These are phyloP conservation scores for Amorphotheca resinae DNA, from an alignment of 495 filamentous ascomycete genomes.

Conservation along the genomic window DNA sequence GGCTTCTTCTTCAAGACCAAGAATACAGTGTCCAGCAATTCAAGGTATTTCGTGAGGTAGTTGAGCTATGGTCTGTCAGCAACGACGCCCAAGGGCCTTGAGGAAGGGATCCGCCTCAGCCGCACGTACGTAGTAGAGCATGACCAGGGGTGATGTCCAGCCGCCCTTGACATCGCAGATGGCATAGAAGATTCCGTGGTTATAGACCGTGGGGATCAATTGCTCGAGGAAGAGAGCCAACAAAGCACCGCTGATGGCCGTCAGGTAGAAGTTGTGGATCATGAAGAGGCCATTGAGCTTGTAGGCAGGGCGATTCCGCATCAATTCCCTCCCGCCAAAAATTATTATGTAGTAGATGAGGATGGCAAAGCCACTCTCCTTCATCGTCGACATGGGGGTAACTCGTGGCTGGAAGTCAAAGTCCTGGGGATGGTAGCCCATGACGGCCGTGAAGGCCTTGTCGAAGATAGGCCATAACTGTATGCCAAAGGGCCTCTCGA, in stretches of 20 bases:
- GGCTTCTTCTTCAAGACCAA: conserved; percentile 83
- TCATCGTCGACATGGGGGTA: conserved; percentile 61
- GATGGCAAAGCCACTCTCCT: conserved; percentile 49
- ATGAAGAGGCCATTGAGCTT: conserved; percentile 59
- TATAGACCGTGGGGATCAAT: conserved; percentile 52
- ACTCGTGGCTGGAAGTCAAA: conserved; percentile 54
- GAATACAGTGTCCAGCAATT: conserved; percentile 71
- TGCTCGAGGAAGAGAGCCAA: conserved; percentile 64
- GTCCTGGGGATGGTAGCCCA: conserved; percentile 59
- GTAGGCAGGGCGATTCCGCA: conserved; percentile 56
- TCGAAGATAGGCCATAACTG: conserved; percentile 91
- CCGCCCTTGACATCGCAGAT: conserved; percentile 61
- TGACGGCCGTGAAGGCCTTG: conserved; percentile 59
- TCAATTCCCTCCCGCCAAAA: conserved; percentile 61
- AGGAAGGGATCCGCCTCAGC: not conserved
- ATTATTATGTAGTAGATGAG: conserved; percentile 63
- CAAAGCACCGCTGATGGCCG: conserved; percentile 52
- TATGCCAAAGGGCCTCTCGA: conserved; percentile 88
- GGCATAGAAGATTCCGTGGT: conserved; percentile 56
- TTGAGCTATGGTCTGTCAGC: conserved; percentile 44
- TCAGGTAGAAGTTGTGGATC: conserved; percentile 73
- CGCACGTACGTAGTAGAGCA: conserved; percentile 66
- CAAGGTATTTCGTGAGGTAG: conserved; percentile 75
- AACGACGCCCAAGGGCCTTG: not conserved
- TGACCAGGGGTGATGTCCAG: conserved; percentile 66